A percentile compares a stretch with the other conserved stretches of the same genome.
Evolutionary conservation across 139 green algal genomes (phyloP).

Genomic region (Chlamydomonas sp.): DNA sequence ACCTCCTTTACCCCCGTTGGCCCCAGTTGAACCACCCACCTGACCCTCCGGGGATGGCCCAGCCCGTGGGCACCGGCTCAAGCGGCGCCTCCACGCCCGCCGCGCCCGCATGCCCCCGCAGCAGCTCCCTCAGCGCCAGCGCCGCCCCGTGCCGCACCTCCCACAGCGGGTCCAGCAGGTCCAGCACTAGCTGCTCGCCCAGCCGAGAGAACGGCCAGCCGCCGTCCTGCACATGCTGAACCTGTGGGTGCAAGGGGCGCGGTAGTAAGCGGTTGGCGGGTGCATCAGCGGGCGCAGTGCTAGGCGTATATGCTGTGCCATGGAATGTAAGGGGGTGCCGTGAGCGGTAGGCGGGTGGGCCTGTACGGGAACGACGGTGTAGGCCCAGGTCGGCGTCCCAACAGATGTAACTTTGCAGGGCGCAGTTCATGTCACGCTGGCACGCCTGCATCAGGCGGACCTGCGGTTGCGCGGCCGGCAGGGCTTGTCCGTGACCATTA

Average conservation of each 20-base stretch:
- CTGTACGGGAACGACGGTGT: no score
- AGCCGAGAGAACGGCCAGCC: constrained; percentile 88
- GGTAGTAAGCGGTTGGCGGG: not conserved
- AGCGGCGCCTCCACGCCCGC: constrained; percentile 59
- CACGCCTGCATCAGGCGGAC: no score
- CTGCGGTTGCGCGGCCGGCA: no score
- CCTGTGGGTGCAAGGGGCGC: constrained; percentile 48
- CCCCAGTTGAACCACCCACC: constrained; percentile 19
- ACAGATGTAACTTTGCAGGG: no score
- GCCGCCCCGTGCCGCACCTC: constrained; percentile 89
- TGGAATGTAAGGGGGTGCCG: no score
- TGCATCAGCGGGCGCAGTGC: no score
- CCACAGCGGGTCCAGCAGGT: constrained; percentile 83
- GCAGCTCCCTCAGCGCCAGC: constrained; percentile 83
- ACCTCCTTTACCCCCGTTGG: not conserved
- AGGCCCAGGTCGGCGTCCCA: no score
- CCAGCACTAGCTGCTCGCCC: constrained; percentile 77
- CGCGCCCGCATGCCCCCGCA: constrained; percentile 70
- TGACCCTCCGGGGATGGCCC: constrained; percentile 48
- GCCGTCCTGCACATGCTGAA: constrained; percentile 61
- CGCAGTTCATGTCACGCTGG: no score
- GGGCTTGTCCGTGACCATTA: no score
- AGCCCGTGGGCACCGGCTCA: constrained; percentile 50
- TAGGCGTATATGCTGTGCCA: no score
- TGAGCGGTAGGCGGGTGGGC: no score